Percentiles rank a stretch among this genome's conserved stretches.
phyloP scores from a whole-genome alignment of 75 land plant species.

The Pinus albicaulis region DNA sequence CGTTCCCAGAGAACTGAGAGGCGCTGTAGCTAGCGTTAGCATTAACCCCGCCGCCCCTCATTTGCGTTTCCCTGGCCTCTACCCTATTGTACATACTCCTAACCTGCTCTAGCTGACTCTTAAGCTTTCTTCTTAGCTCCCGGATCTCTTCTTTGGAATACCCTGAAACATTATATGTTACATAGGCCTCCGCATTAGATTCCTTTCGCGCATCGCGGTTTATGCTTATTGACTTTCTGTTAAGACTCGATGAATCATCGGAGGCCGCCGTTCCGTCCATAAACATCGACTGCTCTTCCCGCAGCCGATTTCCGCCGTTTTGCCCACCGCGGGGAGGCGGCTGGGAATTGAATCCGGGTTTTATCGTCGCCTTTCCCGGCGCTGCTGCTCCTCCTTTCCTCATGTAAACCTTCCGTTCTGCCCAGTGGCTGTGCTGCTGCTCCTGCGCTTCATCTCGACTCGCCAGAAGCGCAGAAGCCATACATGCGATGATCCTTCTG shows the following conservation, averaged over 20 bases:
- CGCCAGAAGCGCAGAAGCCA: slow-evolving; percentile 48
- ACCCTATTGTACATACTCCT: slow-evolving; percentile 25
- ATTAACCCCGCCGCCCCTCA: neutral
- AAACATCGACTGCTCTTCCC: neutral
- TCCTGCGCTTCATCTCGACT: slow-evolving; percentile 22
- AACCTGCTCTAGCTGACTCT: slow-evolving; percentile 51
- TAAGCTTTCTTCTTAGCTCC: slow-evolving; percentile 35
- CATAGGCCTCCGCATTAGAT: slow-evolving; percentile 14
- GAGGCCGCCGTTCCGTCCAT: slow-evolving; percentile 21
- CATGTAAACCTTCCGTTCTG: slow-evolving; percentile 24
- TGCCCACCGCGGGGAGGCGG: slow-evolving; percentile 15
- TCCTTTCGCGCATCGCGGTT: neutral
- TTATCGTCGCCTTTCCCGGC: neutral
- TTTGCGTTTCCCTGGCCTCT: slow-evolving; percentile 34
- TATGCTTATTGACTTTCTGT: slow-evolving; percentile 18
- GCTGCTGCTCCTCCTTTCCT: slow-evolving; percentile 20
- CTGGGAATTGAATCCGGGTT: slow-evolving; percentile 14
- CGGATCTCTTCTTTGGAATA: slow-evolving; percentile 26
- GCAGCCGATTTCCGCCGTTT: neutral
- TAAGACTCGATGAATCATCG: slow-evolving; percentile 51
- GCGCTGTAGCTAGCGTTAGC: slow-evolving; percentile 11
- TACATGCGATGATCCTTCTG: slow-evolving; percentile 1
- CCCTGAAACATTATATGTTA: slow-evolving; percentile 21
- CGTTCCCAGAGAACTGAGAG: slow-evolving; percentile 11
- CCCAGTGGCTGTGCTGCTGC: slow-evolving; percentile 17